Conservation (phyloP, 208 protist species). For the Herpetomonas tarakana region DNA sequence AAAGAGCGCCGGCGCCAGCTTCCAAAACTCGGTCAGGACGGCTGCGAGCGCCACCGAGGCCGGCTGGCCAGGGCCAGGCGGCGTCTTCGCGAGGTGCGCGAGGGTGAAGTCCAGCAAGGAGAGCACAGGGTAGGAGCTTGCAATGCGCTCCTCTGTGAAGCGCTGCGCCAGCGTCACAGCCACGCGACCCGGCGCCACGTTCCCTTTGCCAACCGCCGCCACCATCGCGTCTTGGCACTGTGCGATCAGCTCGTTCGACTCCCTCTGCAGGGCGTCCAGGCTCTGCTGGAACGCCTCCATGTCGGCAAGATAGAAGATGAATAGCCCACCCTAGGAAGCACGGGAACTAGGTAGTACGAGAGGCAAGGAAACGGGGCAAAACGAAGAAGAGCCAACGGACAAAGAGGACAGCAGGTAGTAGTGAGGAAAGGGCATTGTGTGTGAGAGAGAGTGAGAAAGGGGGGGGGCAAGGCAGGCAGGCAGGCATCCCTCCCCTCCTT, state of each 20-base stretch:
- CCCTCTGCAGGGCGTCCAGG: constrained; percentile 44
- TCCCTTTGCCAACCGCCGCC: constrained; percentile 21
- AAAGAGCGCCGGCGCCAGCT: constrained; percentile 29
- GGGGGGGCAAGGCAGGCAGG: no score
- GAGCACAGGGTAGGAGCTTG: constrained; percentile 54
- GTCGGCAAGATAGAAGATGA: background rate
- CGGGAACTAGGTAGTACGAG: no score
- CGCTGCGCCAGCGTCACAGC: constrained; percentile 65
- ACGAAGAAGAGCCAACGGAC: no score
- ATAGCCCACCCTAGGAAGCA: background rate
- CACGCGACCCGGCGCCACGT: constrained; percentile 38
- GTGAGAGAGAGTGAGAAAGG: no score
- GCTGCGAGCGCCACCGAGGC: constrained; percentile 20
- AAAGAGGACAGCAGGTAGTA: no score
- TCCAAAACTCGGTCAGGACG: constrained; percentile 58
- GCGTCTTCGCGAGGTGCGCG: constrained; percentile 9
- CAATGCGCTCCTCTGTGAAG: constrained; percentile 46
- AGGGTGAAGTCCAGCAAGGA: constrained; percentile 69
- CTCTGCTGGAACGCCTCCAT: constrained; percentile 56
- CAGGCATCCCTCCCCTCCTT: no score
- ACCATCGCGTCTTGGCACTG: constrained; percentile 20
- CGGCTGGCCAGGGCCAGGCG: constrained; percentile 8
- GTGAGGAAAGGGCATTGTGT: no score
- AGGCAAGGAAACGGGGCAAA: no score
- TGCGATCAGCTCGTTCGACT: constrained; percentile 74